A percentile compares a stretch with the other conserved stretches of the same genome.
These are phyloP conservation scores for Solanum virginianum DNA, from an alignment of 257 asterid genomes.

Conservation along the genomic window DNA sequence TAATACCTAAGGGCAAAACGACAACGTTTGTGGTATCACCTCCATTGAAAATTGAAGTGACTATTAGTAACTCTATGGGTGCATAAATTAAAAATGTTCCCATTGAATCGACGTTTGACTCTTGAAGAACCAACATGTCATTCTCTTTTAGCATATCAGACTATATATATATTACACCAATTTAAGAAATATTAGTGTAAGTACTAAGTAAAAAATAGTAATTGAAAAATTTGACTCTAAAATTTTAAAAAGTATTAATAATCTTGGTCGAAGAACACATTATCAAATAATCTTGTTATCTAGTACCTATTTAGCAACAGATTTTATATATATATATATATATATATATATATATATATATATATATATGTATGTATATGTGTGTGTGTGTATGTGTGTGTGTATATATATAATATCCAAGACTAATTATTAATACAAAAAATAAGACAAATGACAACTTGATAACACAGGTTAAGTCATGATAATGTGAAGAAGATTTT, in stretches of 20 bases:
- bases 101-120: conserved; percentile 31
- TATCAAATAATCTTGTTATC: neutral
- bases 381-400: too few relatives aligned
- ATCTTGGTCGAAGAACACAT: neutral
- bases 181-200: neutral
- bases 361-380: too few relatives aligned
- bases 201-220: neutral
- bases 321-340: too few relatives aligned
- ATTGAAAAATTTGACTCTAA: neutral
- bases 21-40: conserved; percentile 17
- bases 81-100: conserved; percentile 47
- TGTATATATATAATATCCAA: neutral
- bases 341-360: too few relatives aligned
- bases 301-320: neutral
- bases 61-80: conserved; percentile 20
- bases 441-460: neutral
- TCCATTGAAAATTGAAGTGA: conserved; percentile 24
- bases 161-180: conserved; percentile 12
- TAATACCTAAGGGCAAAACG: conserved; percentile 50
- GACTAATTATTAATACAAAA: neutral
- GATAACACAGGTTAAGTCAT: neutral
- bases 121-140: conserved; percentile 52
- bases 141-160: conserved; percentile 30
- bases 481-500: neutral
- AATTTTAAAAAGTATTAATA: too few relatives aligned